phyloP scores from a whole-genome alignment of 1,284 basidiomycete species.

The Lignosus rhinocerotis region DNA sequence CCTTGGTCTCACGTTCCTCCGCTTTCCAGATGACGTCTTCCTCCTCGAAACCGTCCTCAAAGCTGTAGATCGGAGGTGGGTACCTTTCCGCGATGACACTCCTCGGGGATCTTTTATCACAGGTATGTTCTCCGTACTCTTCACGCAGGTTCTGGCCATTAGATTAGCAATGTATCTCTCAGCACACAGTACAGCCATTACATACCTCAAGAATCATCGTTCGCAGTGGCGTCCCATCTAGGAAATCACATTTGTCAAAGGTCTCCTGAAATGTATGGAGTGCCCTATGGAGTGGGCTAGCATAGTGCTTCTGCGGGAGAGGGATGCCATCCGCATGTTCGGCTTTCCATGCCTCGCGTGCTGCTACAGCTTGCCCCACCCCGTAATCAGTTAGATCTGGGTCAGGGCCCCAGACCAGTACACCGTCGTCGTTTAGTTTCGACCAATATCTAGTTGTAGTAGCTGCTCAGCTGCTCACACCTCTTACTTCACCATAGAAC shows the following conservation, averaged over 20 bases:
- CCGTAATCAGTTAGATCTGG: slow-evolving; percentile 72
- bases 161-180: background rate
- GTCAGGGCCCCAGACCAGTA: slow-evolving; percentile 83
- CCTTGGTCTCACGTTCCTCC: slow-evolving; percentile 64
- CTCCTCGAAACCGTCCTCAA: slow-evolving; percentile 73
- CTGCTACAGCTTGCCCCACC: slow-evolving; percentile 58
- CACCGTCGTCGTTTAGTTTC: slow-evolving; percentile 66
- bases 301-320: slow-evolving; percentile 62
- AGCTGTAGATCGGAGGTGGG: slow-evolving; percentile 49
- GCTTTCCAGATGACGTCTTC: slow-evolving; percentile 70
- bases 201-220: slow-evolving; percentile 34
- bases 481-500: too few species aligned
- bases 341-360: slow-evolving; percentile 56
- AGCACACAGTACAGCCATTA: background rate
- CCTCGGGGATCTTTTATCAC: slow-evolving; percentile 63
- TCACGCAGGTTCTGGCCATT: slow-evolving; percentile 60
- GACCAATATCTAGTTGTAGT: slow-evolving; percentile 47
- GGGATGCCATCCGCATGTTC: slow-evolving; percentile 58
- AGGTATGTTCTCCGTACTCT: slow-evolving; percentile 70
- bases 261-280: slow-evolving; percentile 67
- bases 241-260: slow-evolving; percentile 44
- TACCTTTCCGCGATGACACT: slow-evolving; percentile 58
- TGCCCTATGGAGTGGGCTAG: slow-evolving; percentile 75
- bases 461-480: too few species aligned
- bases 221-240: slow-evolving; percentile 9